Percentiles rank a stretch among this genome's conserved stretches.
These are phyloP conservation scores for Echria macrotheca DNA, from an alignment of 495 filamentous ascomycete genomes.

Conservation along the genomic window DNA sequence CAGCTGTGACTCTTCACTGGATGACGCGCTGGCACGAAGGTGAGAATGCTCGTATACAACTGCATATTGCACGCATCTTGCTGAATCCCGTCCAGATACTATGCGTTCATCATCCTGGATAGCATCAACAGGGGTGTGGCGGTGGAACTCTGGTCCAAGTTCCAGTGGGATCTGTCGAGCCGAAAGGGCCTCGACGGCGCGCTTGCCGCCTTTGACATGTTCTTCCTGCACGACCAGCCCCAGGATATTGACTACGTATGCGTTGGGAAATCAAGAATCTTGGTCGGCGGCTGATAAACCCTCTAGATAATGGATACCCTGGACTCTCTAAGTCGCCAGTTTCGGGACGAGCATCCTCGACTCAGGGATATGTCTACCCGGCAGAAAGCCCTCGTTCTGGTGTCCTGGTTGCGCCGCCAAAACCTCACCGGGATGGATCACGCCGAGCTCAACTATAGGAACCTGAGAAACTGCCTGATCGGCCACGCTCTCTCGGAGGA, in stretches of 20 bases:
- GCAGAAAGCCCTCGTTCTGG: slow-evolving; percentile 60
- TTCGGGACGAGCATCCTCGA: slow-evolving; percentile 45
- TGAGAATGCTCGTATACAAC: slow-evolving; percentile 40
- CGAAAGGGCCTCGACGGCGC: slow-evolving; percentile 57
- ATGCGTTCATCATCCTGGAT: slow-evolving; percentile 63
- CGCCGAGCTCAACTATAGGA: slow-evolving; percentile 60
- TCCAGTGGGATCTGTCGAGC: slow-evolving; percentile 27
- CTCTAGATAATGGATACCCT: slow-evolving; percentile 54
- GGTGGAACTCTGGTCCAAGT: slow-evolving; percentile 65
- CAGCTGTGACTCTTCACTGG: slow-evolving; percentile 48
- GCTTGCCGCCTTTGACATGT: slow-evolving; percentile 80
- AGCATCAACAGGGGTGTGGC: slow-evolving; percentile 78
- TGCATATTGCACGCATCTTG: neutral
- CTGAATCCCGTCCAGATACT: slow-evolving; percentile 51
- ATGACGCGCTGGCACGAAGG: slow-evolving; percentile 80
- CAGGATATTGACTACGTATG: slow-evolving; percentile 69
- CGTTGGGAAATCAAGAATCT: slow-evolving; percentile 3
- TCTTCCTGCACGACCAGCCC: slow-evolving; percentile 63
- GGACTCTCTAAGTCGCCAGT: slow-evolving; percentile 53
- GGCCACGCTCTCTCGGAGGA: slow-evolving; percentile 66
- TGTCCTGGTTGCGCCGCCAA: slow-evolving; percentile 57
- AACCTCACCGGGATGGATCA: slow-evolving; percentile 63
- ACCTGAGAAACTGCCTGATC: slow-evolving; percentile 79
- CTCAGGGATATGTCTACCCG: slow-evolving; percentile 52
- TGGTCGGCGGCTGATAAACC: slow-evolving; percentile 1